Percentiles rank a stretch among this genome's conserved stretches.
Evolutionary conservation across 192 early-diverging fungal species (phyloP).

Genomic region (Rhizoclosmatium sp.): DNA sequence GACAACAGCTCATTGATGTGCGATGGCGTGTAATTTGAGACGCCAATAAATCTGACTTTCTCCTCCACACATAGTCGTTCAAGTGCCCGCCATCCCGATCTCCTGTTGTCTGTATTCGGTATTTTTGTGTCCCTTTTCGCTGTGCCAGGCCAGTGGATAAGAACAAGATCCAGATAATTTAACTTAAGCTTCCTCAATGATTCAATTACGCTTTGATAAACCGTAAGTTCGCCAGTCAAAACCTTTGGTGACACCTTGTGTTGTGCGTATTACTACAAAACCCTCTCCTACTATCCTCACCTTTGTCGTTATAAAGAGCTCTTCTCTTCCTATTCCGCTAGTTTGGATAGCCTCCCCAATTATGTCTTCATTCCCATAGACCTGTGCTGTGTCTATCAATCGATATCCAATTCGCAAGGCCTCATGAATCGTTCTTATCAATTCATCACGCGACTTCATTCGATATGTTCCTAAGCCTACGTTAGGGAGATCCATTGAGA

Average conservation of each 20-base stretch:
- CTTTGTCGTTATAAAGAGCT: constrained; percentile 56
- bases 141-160: constrained; percentile 51
- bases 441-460: not conserved
- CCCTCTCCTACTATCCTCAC: constrained; percentile 12
- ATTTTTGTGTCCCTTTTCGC: constrained; percentile 15
- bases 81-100: constrained; percentile 49
- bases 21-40: constrained; percentile 68
- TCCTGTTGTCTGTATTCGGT: constrained; percentile 13
- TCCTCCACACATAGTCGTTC: constrained; percentile 45
- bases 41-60: constrained; percentile 69
- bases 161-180: constrained; percentile 37
- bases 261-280: not conserved
- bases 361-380: constrained; percentile 47
- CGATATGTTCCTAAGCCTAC: constrained; percentile 27
- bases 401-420: constrained; percentile 26
- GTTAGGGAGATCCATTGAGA: constrained; percentile 9
- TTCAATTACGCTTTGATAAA: constrained; percentile 39
- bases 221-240: constrained; percentile 14
- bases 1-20: constrained; percentile 63
- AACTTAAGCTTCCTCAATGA: constrained; percentile 40
- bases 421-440: not conserved
- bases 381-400: constrained; percentile 38
- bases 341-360: constrained; percentile 9
- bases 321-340: constrained; percentile 23
- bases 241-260: constrained; percentile 18